phyloP scores from a whole-genome alignment of 108 stramenopile species.

The Cyclotella choctawhatcheeana region DNA sequence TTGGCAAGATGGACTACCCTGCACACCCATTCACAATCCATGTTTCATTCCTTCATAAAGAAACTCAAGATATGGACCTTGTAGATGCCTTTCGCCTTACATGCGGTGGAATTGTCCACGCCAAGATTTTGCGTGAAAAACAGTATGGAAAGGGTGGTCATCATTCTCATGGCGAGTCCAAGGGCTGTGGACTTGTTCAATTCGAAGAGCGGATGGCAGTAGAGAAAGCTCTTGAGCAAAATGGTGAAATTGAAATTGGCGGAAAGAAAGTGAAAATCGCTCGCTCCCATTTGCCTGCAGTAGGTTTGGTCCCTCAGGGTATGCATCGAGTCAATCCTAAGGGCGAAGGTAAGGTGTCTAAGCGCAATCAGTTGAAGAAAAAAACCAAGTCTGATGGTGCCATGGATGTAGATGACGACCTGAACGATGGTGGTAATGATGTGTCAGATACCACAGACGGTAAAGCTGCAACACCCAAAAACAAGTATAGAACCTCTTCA shows the following conservation, averaged over 20 bases:
- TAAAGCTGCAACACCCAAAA: not conserved
- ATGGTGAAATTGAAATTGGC: slow-evolving; percentile 70
- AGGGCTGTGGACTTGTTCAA: slow-evolving; percentile 86
- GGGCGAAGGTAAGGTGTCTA: slow-evolving; percentile 75
- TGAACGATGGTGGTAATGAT: not conserved
- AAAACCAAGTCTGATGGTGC: slow-evolving; percentile 23
- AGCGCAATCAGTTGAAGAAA: slow-evolving; percentile 58
- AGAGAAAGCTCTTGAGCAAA: slow-evolving; percentile 70
- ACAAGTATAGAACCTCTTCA: slow-evolving; percentile 2
- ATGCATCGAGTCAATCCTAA: slow-evolving; percentile 85
- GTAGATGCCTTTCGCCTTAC: slow-evolving; percentile 71
- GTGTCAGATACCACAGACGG: not conserved
- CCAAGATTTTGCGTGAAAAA: slow-evolving; percentile 84
- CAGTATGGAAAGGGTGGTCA: slow-evolving; percentile 47
- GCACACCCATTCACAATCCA: slow-evolving; percentile 91
- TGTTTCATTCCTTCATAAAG: slow-evolving; percentile 64
- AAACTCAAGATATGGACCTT: slow-evolving; percentile 88
- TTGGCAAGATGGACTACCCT: slow-evolving; percentile 84
- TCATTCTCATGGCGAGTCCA: slow-evolving; percentile 64
- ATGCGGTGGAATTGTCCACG: slow-evolving; percentile 84
- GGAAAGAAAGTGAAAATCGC: slow-evolving; percentile 69
- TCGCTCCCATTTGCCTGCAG: slow-evolving; percentile 84
- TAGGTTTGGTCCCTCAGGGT: slow-evolving; percentile 73
- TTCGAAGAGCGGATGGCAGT: slow-evolving; percentile 85
- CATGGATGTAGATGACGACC: slow-evolving; percentile 17